Percentiles rank a stretch among this genome's conserved stretches.
Conservation (phyloP, 306 rosid genomes). For the Spatholobus suberectus region DNA sequence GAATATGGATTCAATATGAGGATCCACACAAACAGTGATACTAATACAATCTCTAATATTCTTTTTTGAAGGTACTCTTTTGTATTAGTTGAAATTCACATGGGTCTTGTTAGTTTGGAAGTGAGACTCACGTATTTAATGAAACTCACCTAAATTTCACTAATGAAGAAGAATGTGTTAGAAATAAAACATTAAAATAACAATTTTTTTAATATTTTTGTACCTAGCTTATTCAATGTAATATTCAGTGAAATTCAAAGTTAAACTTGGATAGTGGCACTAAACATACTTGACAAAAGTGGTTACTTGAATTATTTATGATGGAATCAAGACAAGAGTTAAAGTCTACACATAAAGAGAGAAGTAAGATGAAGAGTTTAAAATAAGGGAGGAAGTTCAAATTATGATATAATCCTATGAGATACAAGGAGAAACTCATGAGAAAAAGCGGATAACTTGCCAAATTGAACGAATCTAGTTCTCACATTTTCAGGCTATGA, state of each 20-base stretch:
- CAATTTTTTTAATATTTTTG: too few relatives aligned
- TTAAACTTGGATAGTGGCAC: background rate
- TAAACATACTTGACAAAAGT: background rate
- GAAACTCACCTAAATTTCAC: background rate
- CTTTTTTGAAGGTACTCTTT: too few relatives aligned
- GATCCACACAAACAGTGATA: too few relatives aligned
- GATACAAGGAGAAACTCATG: background rate
- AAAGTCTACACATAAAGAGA: background rate
- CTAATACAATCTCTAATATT: background rate
- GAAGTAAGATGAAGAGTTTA: background rate
- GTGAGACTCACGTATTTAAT: too few relatives aligned
- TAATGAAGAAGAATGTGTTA: background rate
- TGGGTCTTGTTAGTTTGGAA: background rate
- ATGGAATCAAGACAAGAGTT: background rate
- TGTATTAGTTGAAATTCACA: background rate
- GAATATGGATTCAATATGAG: too few relatives aligned
- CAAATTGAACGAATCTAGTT: background rate
- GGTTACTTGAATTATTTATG: background rate
- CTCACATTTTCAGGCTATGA: background rate
- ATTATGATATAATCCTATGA: background rate
- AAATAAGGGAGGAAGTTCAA: background rate
- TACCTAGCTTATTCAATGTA: too few relatives aligned
- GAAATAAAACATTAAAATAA: background rate
- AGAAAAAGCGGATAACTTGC: background rate
- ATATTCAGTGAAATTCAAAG: background rate